Evolutionary conservation across 805 yeast genomes (phyloP).

Genomic region (Candida insectorum): DNA sequence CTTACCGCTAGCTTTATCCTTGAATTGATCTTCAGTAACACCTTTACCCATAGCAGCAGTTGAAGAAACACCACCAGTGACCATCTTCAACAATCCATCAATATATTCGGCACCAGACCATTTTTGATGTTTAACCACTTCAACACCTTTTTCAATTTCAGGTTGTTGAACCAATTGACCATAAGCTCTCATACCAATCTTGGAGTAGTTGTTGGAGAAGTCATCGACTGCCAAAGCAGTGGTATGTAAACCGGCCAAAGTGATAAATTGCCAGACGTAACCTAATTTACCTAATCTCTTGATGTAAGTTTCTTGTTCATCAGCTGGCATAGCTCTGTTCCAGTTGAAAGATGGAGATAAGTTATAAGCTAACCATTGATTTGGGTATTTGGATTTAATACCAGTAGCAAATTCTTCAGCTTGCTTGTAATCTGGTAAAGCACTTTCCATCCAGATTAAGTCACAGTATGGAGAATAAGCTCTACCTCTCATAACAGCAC

Average conservation of each 20-base stretch:
- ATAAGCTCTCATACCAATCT: constrained; percentile 92
- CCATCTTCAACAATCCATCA: constrained; percentile 83
- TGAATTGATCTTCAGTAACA: constrained; percentile 96
- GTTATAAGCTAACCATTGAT: constrained; percentile 96
- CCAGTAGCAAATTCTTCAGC: constrained; percentile 95
- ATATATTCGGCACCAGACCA: constrained; percentile 99
- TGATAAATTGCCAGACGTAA: constrained; percentile 96
- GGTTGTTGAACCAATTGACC: constrained; percentile 83
- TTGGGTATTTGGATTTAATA: constrained; percentile 74
- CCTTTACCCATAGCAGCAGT: constrained; percentile 99
- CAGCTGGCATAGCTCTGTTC: constrained; percentile 87
- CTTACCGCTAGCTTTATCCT: constrained; percentile 27
- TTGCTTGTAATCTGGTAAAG: constrained; percentile 88
- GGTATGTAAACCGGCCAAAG: constrained; percentile 95
- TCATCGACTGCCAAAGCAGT: constrained; percentile 88
- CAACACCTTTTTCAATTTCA: constrained; percentile 86
- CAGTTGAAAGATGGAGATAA: constrained; percentile 97
- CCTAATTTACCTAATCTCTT: constrained; percentile 83
- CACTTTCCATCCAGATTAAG: constrained; percentile 97
- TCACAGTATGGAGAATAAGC: constrained; percentile 95
- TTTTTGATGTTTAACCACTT: constrained; percentile 95
- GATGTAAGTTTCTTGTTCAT: constrained; percentile 89
- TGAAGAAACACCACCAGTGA: constrained; percentile 90
- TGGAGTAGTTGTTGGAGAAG: constrained; percentile 74
- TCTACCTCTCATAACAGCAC: constrained; percentile 95